Percentiles rank a stretch among this genome's conserved stretches.
Evolutionary conservation across 1,284 basidiomycete species (phyloP).

Genomic region (Agroathelia rolfsii): DNA sequence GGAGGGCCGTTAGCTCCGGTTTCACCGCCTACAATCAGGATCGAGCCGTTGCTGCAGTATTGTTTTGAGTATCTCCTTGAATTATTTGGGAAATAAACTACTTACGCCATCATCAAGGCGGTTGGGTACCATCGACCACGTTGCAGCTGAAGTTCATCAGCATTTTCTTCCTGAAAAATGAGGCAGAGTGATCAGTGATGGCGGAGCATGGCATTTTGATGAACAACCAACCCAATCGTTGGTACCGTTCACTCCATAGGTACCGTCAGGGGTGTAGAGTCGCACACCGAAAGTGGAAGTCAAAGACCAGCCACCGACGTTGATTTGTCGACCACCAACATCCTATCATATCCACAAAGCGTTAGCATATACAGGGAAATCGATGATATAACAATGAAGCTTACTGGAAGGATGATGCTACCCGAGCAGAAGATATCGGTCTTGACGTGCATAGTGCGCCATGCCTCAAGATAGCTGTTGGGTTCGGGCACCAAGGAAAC

Average conservation of each 20-base stretch:
- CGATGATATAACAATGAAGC: not conserved
- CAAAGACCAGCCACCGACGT: constrained; percentile 59
- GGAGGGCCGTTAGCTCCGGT: constrained; percentile 1
- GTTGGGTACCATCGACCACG: constrained; percentile 66
- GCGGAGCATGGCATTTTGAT: too few relatives aligned
- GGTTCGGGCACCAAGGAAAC: constrained; percentile 41
- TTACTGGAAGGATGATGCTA: constrained; percentile 59
- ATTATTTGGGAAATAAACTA: too few relatives aligned
- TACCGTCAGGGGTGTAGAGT: constrained; percentile 51
- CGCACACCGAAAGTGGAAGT: constrained; percentile 60
- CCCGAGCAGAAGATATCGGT: constrained; percentile 71
- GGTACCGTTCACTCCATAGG: constrained; percentile 47
- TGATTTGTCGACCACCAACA: constrained; percentile 55
- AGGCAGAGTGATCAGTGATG: too few relatives aligned
- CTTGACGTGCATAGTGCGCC: constrained; percentile 66
- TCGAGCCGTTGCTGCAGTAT: constrained; percentile 66
- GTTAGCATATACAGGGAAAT: not conserved
- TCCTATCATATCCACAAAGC: constrained; percentile 26
- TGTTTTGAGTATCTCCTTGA: too few relatives aligned
- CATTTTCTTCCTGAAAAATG: too few relatives aligned
- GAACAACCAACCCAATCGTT: constrained; percentile 58
- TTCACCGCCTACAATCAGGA: constrained; percentile 43
- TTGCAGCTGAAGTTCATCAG: too few relatives aligned
- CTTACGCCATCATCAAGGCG: constrained; percentile 46
- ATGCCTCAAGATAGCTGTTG: constrained; percentile 44